Evolutionary conservation across 2,329 filamentous ascomycete genomes (phyloP).

Genomic region (Fusarium sp.): DNA sequence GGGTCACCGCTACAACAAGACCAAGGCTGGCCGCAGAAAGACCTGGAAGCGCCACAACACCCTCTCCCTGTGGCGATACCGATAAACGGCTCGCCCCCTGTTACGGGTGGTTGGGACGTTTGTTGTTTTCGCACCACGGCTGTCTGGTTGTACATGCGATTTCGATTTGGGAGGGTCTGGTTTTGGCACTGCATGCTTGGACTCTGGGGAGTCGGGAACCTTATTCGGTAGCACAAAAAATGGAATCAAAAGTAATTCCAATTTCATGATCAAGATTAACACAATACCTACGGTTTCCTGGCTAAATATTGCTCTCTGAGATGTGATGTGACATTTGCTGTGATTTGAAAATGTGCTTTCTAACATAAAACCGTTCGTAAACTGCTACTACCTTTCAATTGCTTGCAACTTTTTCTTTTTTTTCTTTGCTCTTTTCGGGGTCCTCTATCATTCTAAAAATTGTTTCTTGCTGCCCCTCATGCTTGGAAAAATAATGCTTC

Average conservation of each 20-base stretch:
- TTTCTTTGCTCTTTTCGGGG: not conserved
- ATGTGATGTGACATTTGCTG: constrained; percentile 2
- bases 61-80: constrained; percentile 98
- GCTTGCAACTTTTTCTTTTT: not conserved
- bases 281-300: constrained; percentile 44
- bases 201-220: constrained; percentile 51
- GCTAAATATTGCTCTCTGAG: constrained; percentile 12
- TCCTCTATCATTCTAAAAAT: not conserved
- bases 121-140: constrained; percentile 23
- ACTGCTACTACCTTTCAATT: not conserved
- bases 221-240: constrained; percentile 50
- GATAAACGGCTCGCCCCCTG: constrained; percentile 66
- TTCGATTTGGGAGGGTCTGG: constrained; percentile 48
- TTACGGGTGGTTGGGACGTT: constrained; percentile 18
- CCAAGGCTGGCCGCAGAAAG: constrained; percentile 95
- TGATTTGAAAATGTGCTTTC: not conserved
- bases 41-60: constrained; percentile 99
- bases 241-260: constrained; percentile 51
- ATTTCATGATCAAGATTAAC: constrained; percentile 44
- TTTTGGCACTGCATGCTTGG: constrained; percentile 51
- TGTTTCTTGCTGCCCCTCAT: not conserved
- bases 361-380: not conserved
- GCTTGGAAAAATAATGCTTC: not conserved
- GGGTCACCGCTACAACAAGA: constrained; percentile 99
- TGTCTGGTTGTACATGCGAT: constrained; percentile 36